Evolutionary conservation across 2,329 filamentous ascomycete genomes (phyloP), one percentile per base, ranked within the genome.

Genomic region (Seiridium cupressi): DNA sequence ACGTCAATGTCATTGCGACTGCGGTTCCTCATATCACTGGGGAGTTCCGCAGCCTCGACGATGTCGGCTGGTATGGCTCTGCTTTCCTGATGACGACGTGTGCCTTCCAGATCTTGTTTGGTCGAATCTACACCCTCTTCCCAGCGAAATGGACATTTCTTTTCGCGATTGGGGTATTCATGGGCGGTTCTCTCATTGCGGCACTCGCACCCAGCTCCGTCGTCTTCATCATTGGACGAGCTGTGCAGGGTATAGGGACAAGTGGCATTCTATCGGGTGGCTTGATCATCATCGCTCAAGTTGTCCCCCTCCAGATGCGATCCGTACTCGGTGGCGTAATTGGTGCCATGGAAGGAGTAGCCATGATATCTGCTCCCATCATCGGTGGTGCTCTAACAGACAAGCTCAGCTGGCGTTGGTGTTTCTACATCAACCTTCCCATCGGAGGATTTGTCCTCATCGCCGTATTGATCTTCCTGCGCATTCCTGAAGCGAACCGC

Each of bases 191-290:
- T 34, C 40, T 59, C 1, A 13, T 55, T 18, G 40, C 48, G 11
- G 59, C 34, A 9, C n/a, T 64, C 4, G 67, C 70, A 0, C 70
- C 70, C 0, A 72, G 63, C n/a, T 74, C 72, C 1, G 63, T 65
- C 4, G 71, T 70, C 3, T 72, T 79, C 2, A 78, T 79, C n/a
- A 62, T 69, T 0, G 77, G 77, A 0, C 69, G 77, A 18, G 74
- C 74, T 0, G 51, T 79, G 1, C 68, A 76, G 3, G 77, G 76
- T 2, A 44, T 74, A 1, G 77, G 76, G 0, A 71, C 66, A 3
- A 74, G 69, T 0, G 75, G 76, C 2, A 69, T 77, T 11, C 69
- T 72, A n/a, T 68, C 71, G 3, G 76, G 76, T 4, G 64, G 60
- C 2, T 63, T 64, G 31, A 63, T 70, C 62, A 73, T 75, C 55